Evolutionary conservation across 179 eudicot species (phyloP).

Genomic region (Beta macrorhiza): DNA sequence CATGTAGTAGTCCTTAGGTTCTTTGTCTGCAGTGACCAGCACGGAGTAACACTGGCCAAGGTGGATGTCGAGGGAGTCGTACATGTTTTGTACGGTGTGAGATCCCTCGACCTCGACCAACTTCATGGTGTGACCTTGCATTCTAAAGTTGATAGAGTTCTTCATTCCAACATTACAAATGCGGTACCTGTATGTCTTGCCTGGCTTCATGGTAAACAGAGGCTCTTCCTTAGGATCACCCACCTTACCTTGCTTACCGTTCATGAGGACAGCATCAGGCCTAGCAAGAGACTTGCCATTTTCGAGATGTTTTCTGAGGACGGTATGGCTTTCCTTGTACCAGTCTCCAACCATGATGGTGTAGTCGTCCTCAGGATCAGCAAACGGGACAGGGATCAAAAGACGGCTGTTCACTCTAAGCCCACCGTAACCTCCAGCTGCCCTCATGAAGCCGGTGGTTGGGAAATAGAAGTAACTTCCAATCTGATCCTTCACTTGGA

Average conservation of each 20-base stretch:
- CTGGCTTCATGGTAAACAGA: conserved; percentile 44
- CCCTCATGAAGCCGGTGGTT: conserved; percentile 40
- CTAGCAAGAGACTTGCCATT: conserved; percentile 40
- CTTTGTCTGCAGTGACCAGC: conserved; percentile 54
- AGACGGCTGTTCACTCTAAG: conserved; percentile 41
- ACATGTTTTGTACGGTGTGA: conserved; percentile 51
- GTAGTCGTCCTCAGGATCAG: conserved; percentile 42
- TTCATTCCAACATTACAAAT: conserved; percentile 65
- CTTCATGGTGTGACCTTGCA: conserved; percentile 57
- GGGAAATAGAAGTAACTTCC: conserved; percentile 63
- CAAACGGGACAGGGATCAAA: conserved; percentile 43
- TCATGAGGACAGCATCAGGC: conserved; percentile 46
- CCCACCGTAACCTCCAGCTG: conserved; percentile 59
- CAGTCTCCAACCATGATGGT: conserved; percentile 50
- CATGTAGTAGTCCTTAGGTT: conserved; percentile 55
- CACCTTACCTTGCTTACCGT: conserved; percentile 43
- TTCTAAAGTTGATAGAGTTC: conserved; percentile 50
- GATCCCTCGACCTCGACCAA: conserved; percentile 61
- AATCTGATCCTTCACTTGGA: conserved; percentile 72
- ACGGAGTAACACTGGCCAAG: conserved; percentile 63
- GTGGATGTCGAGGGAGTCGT: conserved; percentile 57
- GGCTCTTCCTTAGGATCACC: conserved; percentile 46
- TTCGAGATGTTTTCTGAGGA: conserved; percentile 34
- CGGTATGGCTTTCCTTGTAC: conserved; percentile 41
- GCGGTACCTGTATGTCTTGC: conserved; percentile 56